phyloP scores from a whole-genome alignment of 345 rosid species.

The Jatropha curcas region DNA sequence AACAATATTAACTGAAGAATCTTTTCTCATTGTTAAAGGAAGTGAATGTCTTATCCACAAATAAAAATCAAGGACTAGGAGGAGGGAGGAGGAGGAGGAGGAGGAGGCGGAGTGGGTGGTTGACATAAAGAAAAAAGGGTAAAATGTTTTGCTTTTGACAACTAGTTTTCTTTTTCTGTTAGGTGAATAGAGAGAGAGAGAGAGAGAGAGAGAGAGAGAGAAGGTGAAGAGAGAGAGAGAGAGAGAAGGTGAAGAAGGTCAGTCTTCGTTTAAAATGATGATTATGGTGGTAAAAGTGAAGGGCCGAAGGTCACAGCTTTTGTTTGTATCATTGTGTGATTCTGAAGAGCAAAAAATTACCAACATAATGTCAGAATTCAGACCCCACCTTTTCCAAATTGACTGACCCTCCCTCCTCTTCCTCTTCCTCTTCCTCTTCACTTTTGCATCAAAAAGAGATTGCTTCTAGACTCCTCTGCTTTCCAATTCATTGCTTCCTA shows the following conservation, averaged over 20 bases:
- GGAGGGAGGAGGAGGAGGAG: no score
- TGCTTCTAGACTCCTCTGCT: neutral
- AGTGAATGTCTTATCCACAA: constrained; percentile 5
- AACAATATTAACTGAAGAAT: constrained; percentile 23
- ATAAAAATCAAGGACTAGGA: no score
- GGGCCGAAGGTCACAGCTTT: neutral
- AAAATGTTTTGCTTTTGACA: neutral
- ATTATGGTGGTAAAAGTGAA: neutral
- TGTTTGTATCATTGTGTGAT: constrained; percentile 30
- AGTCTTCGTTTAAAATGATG: neutral
- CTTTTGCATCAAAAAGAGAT: neutral
- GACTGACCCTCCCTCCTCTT: no score
- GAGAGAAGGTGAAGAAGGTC: no score
- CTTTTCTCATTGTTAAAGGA: constrained; percentile 13
- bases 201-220: no score
- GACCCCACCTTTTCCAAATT: constrained; percentile 4
- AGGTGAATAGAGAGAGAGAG: neutral
- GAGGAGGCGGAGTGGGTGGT: no score
- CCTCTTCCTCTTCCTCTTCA: no score
- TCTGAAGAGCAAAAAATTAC: neutral
- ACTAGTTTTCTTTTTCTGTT: neutral
- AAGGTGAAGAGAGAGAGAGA: no score
- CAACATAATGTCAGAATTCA: neutral
- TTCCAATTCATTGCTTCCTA: neutral
- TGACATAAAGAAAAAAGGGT: neutral